A percentile compares a stretch with the other conserved stretches of the same genome.
Evolutionary conservation across 106 monocot species (phyloP).

Genomic region (Platanthera zijinensis): DNA sequence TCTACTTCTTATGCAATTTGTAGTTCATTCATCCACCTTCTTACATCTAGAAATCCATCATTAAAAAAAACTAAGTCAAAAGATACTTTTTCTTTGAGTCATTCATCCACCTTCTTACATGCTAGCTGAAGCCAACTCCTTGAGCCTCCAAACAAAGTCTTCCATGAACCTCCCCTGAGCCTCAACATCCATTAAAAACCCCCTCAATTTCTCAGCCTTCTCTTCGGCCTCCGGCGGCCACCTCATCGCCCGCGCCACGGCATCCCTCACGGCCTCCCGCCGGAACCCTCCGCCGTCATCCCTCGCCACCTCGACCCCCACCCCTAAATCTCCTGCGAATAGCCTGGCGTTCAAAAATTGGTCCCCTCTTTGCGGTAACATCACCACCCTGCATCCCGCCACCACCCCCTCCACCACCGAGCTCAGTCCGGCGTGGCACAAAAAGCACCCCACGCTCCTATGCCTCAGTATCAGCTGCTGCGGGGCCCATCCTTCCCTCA

Average conservation of each 20-base stretch:
- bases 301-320: constrained; percentile 43
- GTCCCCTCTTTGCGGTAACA: constrained; percentile 46
- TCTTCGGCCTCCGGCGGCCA: neutral
- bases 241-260: constrained; percentile 20
- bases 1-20: no score
- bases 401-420: constrained; percentile 43
- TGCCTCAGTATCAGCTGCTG: constrained; percentile 50
- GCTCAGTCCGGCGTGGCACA: constrained; percentile 48
- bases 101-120: no score
- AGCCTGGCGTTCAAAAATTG: constrained; percentile 39
- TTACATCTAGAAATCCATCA: no score
- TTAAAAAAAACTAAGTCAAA: no score
- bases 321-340: constrained; percentile 28
- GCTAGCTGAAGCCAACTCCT: neutral
- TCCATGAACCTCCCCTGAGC: constrained; percentile 10
- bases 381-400: constrained; percentile 24
- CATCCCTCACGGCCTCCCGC: constrained; percentile 24
- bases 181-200: constrained; percentile 18
- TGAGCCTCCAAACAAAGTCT: constrained; percentile 16
- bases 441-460: constrained; percentile 37
- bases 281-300: constrained; percentile 22
- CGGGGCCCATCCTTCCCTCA: constrained; percentile 46
- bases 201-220: constrained; percentile 12
- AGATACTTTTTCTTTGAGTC: no score
- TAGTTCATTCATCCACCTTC: no score